Evolutionary conservation across 495 filamentous ascomycete species (phyloP), one percentile per base, ranked within the genome.

Genomic region (Tuber magnatum): DNA sequence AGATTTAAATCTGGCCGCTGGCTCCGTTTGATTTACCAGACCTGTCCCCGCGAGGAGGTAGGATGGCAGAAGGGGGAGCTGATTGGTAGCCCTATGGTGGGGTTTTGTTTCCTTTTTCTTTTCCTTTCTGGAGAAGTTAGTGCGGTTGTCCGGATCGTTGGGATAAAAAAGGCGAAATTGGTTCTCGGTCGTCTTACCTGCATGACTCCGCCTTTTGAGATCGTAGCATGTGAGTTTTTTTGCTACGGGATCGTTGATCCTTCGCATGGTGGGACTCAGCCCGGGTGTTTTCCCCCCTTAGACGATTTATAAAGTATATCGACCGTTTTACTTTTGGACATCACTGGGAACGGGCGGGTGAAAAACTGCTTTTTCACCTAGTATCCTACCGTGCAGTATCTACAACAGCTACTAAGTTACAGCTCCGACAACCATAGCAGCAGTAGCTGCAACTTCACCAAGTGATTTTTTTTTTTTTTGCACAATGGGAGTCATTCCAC

Each of bases 121-220:
- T 61, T 61, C 24, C 14, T 32, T 28, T 16, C 3, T 65, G 56
- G 10, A 65, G 16, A 28, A 65, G 12, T 65, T 32, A 3, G 56
- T 65, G 56, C 32, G 56, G 56, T 65, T 35, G 56, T 65, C 24
- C n/a, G 28, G 56, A 56, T 56, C 48, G 48, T 56, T 56, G 20
- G 24, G 9, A 32, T 32, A 65, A 65, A 35, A 61, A 10, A 16
- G 56, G 56, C 56, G 28, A 65, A 65, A 32, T 65, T 65, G 14
- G 56, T 61, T 14, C 56, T 61, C 3, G n/a, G 56, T 35, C 56
- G 56, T 65, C 56, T 65, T 65, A 65, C 56, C 56, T 65, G 56
- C 56, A 40, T 40, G 39, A 65, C 56, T 65, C 56, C 56, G 56
- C 56, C 56, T 18, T 65, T 65, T 32, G 56, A 65, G 56, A 65